Percentiles rank a stretch among this genome's conserved stretches.
These are phyloP conservation scores for Microbotryum scabiosae DNA, from an alignment of 1,284 basidiomycete species.

Conservation along the genomic window DNA sequence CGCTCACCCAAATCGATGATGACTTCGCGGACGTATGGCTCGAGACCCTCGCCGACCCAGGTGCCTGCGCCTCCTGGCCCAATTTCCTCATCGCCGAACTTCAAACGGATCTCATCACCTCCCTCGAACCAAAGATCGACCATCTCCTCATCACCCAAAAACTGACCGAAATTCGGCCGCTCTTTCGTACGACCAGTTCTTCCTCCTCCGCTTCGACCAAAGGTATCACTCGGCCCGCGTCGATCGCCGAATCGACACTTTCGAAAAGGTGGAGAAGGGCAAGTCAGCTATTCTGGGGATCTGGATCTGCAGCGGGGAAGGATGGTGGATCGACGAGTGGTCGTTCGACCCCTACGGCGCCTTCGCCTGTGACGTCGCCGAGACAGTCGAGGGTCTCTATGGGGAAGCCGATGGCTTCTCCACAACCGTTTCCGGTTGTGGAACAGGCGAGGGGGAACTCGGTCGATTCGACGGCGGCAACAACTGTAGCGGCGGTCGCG, in stretches of 20 bases:
- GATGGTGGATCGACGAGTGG: not conserved
- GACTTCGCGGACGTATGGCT: constrained; percentile 22
- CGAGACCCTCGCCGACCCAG: constrained; percentile 18
- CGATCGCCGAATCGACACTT: constrained; percentile 6
- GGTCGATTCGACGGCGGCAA: not conserved
- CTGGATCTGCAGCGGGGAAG: not conserved
- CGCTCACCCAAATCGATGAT: constrained; percentile 10
- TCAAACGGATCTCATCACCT: not conserved
- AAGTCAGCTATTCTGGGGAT: not conserved
- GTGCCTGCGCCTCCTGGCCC: constrained; percentile 11
- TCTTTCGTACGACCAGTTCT: not conserved
- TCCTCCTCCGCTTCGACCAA: not conserved
- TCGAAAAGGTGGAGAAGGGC: constrained; percentile 3
- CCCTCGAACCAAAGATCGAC: not conserved
- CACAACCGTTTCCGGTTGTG: not conserved
- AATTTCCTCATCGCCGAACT: constrained; percentile 10
- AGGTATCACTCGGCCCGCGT: not conserved
- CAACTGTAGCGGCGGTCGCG: too few relatives aligned
- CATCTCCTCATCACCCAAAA: constrained; percentile 15
- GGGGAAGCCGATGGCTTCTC: not conserved
- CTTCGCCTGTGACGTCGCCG: not conserved
- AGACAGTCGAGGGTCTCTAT: not conserved
- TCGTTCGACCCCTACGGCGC: not conserved
- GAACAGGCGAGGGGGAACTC: constrained; percentile 7
- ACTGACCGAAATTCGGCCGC: constrained; percentile 2